Evolutionary conservation across 345 rosid species (phyloP), one percentile per base, ranked within the genome.

Genomic region (Excoecaria agallocha): DNA sequence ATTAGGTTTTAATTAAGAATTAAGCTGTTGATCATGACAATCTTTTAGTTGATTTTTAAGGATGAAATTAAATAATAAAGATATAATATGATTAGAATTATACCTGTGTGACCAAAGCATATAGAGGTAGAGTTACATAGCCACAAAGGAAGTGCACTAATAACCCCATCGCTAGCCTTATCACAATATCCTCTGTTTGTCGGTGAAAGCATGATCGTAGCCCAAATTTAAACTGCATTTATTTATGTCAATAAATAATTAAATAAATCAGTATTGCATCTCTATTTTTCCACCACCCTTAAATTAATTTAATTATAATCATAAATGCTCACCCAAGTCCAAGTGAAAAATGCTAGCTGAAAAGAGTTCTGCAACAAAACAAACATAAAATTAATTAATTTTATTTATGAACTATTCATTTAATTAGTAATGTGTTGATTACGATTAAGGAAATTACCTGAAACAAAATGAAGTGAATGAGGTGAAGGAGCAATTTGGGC

Each of bases 341-440:
- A 91, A 19, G 90, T 88, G 80, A 93, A 91, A 82, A 91, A 93
- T 67, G 98, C 92, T 64, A 93, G 72, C 66, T 93, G 97, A 76
- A 93, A 91, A 13, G 98, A 92, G 77, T 93, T 93, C 98, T 93
- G 90, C 77, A 74, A 74, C n/a, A 67, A 13, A 9, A 46, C 30
- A 45, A 48, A 67, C 37, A 64, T 6, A 41, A 57, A 38, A 30
- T 30, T 30, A 1, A 30, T 30, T 30, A 2, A 30, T 30, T 30
- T 30, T 30, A 30, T 30, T 30, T 2, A 30, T 30, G 30, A 30
- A 30, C 2, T 0, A 30, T 30, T 30, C n/a, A n/a, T n/a, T n/a
- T n/a, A n/a, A n/a, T n/a, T n/a, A n/a, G 30, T 30, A 30, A 30
- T 30, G 30, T 0, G 30, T 30, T 30, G 25, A 1, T 35, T 15